Evolutionary conservation across 192 early-diverging fungal genomes (phyloP), one percentile per base, ranked within the genome.

Genomic region (Podila horticola): DNA sequence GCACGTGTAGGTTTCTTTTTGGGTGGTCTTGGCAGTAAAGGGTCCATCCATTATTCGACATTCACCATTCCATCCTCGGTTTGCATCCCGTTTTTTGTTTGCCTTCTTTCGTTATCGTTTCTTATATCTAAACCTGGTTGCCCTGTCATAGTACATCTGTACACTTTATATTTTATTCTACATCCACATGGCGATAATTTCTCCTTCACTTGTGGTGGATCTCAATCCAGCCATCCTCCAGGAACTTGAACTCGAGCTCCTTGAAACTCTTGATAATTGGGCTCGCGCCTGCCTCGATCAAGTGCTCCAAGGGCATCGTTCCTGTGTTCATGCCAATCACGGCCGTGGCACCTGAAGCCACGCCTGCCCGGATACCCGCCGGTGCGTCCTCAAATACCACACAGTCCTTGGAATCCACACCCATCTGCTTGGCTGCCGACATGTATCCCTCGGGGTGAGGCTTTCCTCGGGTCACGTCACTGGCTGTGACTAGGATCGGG

Each of bases 331-430:
- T 73, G 12, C 77, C 77, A 48, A 81, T 69, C 6, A 81, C 77
- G n/a, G 66, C 71, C 71, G 66, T 69, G 1, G 77, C 77, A 7
- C 84, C 87, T 3, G 84, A 74, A 2, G 77, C 79, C 3, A 66
- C 58, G 12, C 82, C 87, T 9, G 87, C 82, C 6, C 74, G 55
- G 36, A 88, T 79, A 30, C 87, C 87, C 1, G 85, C 76, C 31
- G 87, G 85, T 0, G 87, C 84, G 67, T 88, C 87, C 62, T 88
- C 87, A 84, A 88, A 84, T 5, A 88, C 87, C 24, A 88, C 75
- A 74, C 85, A 86, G 12, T 88, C 85, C 28, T 66, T 50, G 4
- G 77, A 48, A 41, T 64, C 38, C 6, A 73, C 51, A 4, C 81
- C 73, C 58, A 88, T 57, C 9, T 67, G 68, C 9, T 71, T 50